These are phyloP conservation scores for Boletus sp. DNA, from an alignment of 1,284 basidiomycete genomes.

Conservation along the genomic window DNA sequence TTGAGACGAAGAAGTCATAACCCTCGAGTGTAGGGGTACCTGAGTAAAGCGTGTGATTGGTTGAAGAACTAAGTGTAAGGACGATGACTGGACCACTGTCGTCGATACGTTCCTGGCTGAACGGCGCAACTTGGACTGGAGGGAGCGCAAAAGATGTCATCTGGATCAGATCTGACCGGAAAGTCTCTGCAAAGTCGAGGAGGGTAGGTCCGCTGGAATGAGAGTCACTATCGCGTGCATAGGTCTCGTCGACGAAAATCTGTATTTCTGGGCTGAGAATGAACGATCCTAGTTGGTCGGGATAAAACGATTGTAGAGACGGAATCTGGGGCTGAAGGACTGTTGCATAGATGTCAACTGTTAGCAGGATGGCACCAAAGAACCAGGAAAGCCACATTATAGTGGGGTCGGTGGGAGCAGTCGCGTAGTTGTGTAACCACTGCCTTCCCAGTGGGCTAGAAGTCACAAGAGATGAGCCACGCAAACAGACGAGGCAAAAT, in stretches of 20 bases:
- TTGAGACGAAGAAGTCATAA: slow-evolving; percentile 32
- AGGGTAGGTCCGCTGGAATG: slow-evolving; percentile 15
- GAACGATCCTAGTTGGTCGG: slow-evolving; percentile 12
- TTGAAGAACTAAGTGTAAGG: slow-evolving; percentile 21
- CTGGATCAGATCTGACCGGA: slow-evolving; percentile 20
- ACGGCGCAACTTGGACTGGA: slow-evolving; percentile 10
- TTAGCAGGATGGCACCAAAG: not conserved
- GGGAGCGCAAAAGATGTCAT: slow-evolving; percentile 20
- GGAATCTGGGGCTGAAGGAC: slow-evolving; percentile 26
- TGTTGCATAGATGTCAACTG: not conserved
- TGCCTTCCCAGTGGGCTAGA: too few species aligned
- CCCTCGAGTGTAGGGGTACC: slow-evolving; percentile 33
- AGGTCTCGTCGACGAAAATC: slow-evolving; percentile 22
- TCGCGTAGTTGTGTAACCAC: not conserved
- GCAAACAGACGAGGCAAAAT: too few species aligned
- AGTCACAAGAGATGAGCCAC: too few species aligned
- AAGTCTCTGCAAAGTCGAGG: slow-evolving; percentile 26
- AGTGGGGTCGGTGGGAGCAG: not conserved
- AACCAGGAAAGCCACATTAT: slow-evolving; percentile 8
- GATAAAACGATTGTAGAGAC: slow-evolving; percentile 23
- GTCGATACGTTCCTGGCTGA: not conserved
- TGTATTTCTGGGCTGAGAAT: slow-evolving; percentile 17
- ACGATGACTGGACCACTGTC: slow-evolving; percentile 17
- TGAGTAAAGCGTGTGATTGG: slow-evolving; percentile 29
- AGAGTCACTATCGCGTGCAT: slow-evolving; percentile 4